phyloP scores from a whole-genome alignment of 106 monocot species.

The Vanilla planifolia region DNA sequence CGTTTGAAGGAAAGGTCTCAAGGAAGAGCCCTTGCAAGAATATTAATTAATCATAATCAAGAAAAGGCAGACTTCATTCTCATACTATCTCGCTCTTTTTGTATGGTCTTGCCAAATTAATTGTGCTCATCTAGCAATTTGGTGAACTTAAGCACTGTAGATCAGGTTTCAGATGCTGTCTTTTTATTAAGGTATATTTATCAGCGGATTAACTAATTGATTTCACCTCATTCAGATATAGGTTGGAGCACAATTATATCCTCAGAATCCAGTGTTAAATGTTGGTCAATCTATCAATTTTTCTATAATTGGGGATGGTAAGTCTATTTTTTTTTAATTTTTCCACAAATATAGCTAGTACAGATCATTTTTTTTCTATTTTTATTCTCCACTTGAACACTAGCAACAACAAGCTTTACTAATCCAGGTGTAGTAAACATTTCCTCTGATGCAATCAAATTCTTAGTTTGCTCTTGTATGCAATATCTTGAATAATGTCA shows the following conservation, averaged over 20 bases:
- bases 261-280: constrained; percentile 62
- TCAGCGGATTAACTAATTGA: too few relatives aligned
- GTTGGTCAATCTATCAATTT: constrained; percentile 68
- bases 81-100: constrained; percentile 31
- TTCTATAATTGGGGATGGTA: constrained; percentile 66
- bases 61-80: constrained; percentile 62
- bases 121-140: background rate
- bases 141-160: background rate
- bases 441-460: too few relatives aligned
- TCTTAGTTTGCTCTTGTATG: too few relatives aligned
- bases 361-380: too few relatives aligned
- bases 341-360: background rate
- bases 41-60: constrained; percentile 52
- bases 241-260: constrained; percentile 73
- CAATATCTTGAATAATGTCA: too few relatives aligned
- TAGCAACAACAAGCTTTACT: too few relatives aligned
- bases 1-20: constrained; percentile 45
- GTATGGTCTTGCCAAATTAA: background rate
- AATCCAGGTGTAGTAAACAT: too few relatives aligned
- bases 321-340: constrained; percentile 3
- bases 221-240: constrained; percentile 45
- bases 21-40: constrained; percentile 71
- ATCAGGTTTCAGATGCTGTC: background rate
- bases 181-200: background rate
- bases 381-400: too few relatives aligned